Conservation (phyloP, 1,284 basidiomycete species). For the Marasmius fiardii region DNA sequence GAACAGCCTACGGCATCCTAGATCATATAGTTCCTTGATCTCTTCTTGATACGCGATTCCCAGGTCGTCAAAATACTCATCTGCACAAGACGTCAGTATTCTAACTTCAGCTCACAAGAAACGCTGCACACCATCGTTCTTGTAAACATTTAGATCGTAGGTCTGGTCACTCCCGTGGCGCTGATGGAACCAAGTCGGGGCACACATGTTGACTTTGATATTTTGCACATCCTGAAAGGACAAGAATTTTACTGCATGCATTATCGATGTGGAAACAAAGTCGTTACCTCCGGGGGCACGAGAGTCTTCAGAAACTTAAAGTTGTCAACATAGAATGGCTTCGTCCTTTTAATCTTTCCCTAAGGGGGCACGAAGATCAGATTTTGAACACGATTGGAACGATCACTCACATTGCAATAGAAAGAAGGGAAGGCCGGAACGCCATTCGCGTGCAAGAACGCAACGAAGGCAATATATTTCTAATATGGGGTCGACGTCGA, state of each 20-base stretch:
- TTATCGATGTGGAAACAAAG: background rate
- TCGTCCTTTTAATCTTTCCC: constrained; percentile 61
- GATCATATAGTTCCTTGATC: constrained; percentile 66
- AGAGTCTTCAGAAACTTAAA: constrained; percentile 57
- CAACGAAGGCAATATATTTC: constrained; percentile 47
- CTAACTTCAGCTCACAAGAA: background rate
- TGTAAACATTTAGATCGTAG: constrained; percentile 58
- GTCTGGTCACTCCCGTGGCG: constrained; percentile 60
- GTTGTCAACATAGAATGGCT: constrained; percentile 61
- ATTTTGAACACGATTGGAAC: constrained; percentile 1
- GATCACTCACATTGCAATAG: constrained; percentile 43
- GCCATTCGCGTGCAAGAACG: constrained; percentile 36
- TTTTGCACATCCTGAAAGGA: constrained; percentile 55
- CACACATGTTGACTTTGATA: constrained; percentile 75
- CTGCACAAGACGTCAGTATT: constrained; percentile 25
- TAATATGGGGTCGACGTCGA: constrained; percentile 16
- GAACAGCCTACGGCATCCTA: constrained; percentile 59
- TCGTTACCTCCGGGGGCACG: constrained; percentile 45
- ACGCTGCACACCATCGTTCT: constrained; percentile 45
- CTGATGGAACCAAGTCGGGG: constrained; percentile 76
- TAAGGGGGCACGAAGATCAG: constrained; percentile 20
- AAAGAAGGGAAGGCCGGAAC: constrained; percentile 42
- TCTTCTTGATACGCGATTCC: constrained; percentile 70
- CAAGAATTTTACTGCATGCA: background rate
- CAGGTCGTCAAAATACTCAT: constrained; percentile 73